Conservation (phyloP, 495 filamentous ascomycete species). For the Cenococcum geophilum region DNA sequence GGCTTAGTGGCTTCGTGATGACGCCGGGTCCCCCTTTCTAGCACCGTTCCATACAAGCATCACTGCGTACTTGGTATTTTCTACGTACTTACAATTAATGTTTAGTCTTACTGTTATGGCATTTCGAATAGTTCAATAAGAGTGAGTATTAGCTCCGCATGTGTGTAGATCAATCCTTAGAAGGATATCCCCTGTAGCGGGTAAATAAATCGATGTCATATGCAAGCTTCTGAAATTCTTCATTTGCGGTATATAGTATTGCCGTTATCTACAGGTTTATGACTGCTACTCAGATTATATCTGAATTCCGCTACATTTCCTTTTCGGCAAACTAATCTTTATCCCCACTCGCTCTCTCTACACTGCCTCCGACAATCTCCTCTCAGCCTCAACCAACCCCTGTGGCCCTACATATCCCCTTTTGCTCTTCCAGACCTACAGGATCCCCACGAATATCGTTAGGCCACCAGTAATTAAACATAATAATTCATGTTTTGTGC, state of each 20-base stretch:
- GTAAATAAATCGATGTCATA: too few relatives aligned
- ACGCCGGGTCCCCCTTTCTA: not conserved
- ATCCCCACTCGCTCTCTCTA: not conserved
- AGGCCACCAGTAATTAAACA: slow-evolving; percentile 31
- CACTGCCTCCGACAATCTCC: not conserved
- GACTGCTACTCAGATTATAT: too few relatives aligned
- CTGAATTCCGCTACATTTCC: not conserved
- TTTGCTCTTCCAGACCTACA: slow-evolving; percentile 28
- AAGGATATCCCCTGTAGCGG: too few relatives aligned
- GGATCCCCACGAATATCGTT: slow-evolving; percentile 26
- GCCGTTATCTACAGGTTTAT: too few relatives aligned
- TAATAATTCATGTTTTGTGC: slow-evolving; percentile 36
- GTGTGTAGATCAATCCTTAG: too few relatives aligned
- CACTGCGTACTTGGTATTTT: too few relatives aligned
- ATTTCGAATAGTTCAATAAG: too few relatives aligned
- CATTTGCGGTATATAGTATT: too few relatives aligned
- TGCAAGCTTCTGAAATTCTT: too few relatives aligned
- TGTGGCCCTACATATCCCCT: slow-evolving; percentile 32
- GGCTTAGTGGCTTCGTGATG: not conserved
- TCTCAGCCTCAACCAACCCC: slow-evolving; percentile 10
- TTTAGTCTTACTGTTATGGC: too few relatives aligned
- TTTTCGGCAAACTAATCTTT: not conserved
- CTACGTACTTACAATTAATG: too few relatives aligned
- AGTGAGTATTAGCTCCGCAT: too few relatives aligned
- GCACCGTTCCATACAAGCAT: not conserved